A percentile compares a stretch with the other conserved stretches of the same genome.
phyloP scores from a whole-genome alignment of 345 rosid species.

The Lumnitzera littorea region DNA sequence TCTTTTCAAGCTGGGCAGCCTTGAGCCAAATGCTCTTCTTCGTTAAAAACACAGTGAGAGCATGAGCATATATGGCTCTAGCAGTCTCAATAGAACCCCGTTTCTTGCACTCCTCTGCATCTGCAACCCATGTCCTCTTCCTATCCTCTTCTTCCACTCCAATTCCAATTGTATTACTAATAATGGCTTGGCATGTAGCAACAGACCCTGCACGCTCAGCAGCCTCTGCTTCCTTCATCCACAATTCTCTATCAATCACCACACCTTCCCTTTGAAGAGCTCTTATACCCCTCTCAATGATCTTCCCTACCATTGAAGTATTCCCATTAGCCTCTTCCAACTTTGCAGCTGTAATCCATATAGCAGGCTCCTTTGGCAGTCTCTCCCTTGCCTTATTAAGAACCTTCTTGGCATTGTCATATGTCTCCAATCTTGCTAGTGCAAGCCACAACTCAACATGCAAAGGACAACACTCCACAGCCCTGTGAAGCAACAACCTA shows the following conservation, averaged over 20 bases:
- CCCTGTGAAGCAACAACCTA: conserved; percentile 66
- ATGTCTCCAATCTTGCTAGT: conserved; percentile 76
- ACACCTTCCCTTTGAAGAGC: conserved; percentile 81
- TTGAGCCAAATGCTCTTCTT: conserved; percentile 95
- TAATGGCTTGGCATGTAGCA: conserved; percentile 76
- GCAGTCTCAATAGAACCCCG: conserved; percentile 87
- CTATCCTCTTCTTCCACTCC: conserved; percentile 98
- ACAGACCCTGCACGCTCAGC: conserved; percentile 84
- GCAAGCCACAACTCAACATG: conserved; percentile 90
- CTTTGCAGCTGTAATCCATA: conserved; percentile 94
- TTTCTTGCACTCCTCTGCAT: conserved; percentile 96
- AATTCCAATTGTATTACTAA: conserved; percentile 64
- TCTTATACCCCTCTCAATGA: conserved; percentile 88
- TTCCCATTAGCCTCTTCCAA: conserved; percentile 92
- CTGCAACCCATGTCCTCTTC: conserved; percentile 97
- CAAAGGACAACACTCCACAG: conserved; percentile 93
- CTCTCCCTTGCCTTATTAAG: conserved; percentile 65
- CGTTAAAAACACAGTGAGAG: conserved; percentile 76
- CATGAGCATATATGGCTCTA: conserved; percentile 82
- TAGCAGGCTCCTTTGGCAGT: conserved; percentile 79
- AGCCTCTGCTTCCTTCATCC: conserved; percentile 97
- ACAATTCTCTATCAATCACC: conserved; percentile 75
- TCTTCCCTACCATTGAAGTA: conserved; percentile 64
- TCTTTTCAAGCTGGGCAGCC: conserved; percentile 96
- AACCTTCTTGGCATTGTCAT: conserved; percentile 68